Evolutionary conservation across 1,284 basidiomycete genomes (phyloP), one percentile per base, ranked within the genome.

Genomic region (Apiotrichum domesticum): DNA sequence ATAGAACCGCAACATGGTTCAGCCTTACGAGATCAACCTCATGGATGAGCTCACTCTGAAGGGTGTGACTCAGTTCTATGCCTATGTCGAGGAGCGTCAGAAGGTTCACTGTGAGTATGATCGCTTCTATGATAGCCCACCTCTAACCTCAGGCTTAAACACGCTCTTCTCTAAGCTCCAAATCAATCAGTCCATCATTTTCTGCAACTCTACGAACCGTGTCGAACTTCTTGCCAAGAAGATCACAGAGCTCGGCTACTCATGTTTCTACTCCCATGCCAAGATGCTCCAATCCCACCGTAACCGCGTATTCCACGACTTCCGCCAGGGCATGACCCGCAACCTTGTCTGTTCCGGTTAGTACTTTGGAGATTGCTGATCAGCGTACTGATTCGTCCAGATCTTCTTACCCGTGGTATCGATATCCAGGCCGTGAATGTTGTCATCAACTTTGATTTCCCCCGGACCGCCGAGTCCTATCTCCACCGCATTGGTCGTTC

Each of bases 141-240:
- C 53, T 55, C 10, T 55, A 35, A 13, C 11, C 21, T 0, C 46
- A 58, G 47, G 57, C 58, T 65, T 73, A 50, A 73, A 70, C 59
- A 71, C 72, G 37, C 66, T 71, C 21, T 70, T 68, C 60, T 67
- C 62, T 48, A 69, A 70, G 89, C 85, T 98, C 53, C 94, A 98
- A 89, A 98, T 98, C 82, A 98, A 98, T 79, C 94, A 98, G 80
- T 96, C 93, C 58, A 98, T 98, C 80, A 98, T 98, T 73, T 98
- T 98, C 80, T 98, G 95, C 80, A 98, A 98, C 82, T 97, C 94
- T 61, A 98, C 95, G 69, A 97, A 97, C 81, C 93, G 95, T 63
- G 95, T 98, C 79, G 95, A 98, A 79, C 86, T 98, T 48, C 84
- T 98, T 61, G 96, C 96, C 63, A 97, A 98, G 80, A 98, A 98